These are phyloP conservation scores for Ophiostoma novo-ulmi DNA, from an alignment of 2,329 filamentous ascomycete genomes.

Conservation along the genomic window DNA sequence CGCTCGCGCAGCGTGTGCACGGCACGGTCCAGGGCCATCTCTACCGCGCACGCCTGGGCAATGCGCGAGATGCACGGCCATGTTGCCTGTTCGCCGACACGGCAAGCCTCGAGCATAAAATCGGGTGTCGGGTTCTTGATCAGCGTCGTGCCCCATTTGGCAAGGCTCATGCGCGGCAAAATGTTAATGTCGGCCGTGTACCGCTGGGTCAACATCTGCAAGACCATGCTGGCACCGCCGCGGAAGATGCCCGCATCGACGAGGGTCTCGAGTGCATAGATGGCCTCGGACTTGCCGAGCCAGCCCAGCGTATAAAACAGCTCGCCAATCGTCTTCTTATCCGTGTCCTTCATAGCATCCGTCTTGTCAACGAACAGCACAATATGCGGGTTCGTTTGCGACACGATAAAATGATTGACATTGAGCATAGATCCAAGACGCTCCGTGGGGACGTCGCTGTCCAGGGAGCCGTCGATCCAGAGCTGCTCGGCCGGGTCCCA, in stretches of 20 bases:
- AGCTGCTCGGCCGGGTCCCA: constrained; percentile 83
- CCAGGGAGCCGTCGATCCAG: constrained; percentile 93
- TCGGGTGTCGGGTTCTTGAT: constrained; percentile 78
- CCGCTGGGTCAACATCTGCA: constrained; percentile 78
- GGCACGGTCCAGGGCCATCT: constrained; percentile 73
- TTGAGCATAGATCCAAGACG: constrained; percentile 93
- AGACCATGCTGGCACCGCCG: constrained; percentile 69
- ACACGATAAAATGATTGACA: constrained; percentile 96
- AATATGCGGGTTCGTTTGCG: constrained; percentile 92
- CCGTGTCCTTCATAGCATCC: constrained; percentile 38
- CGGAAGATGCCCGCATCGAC: constrained; percentile 76
- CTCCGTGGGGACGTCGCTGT: constrained; percentile 89
- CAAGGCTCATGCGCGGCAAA: constrained; percentile 29
- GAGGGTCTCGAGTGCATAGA: constrained; percentile 75
- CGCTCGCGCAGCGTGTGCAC: constrained; percentile 63
- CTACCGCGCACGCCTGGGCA: constrained; percentile 80
- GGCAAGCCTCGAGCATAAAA: constrained; percentile 76
- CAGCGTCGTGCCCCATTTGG: constrained; percentile 51
- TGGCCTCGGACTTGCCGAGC: constrained; percentile 70
- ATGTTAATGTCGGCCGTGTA: constrained; percentile 97
- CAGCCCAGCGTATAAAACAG: constrained; percentile 65
- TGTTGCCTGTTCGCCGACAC: constrained; percentile 76
- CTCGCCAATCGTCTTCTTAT: constrained; percentile 21
- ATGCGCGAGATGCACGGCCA: constrained; percentile 88
- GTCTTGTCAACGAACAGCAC: constrained; percentile 78